Conservation (phyloP, 352 stramenopile genomes). For the Thalassiosira exigua region DNA sequence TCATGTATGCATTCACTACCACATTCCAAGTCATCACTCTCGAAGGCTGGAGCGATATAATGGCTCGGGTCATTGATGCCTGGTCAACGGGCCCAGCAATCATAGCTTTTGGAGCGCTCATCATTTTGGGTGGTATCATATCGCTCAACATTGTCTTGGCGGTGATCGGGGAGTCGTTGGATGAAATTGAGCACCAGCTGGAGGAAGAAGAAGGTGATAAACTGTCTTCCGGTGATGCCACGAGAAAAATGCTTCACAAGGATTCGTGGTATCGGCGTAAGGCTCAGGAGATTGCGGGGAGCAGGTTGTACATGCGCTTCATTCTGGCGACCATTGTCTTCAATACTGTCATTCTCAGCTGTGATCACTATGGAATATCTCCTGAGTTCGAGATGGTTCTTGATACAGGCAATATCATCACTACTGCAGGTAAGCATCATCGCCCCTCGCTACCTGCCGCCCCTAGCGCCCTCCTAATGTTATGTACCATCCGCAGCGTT, state of each 20-base stretch:
- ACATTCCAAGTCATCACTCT: conserved; percentile 94
- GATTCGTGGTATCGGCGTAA: conserved; percentile 3
- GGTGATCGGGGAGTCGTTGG: conserved; percentile 51
- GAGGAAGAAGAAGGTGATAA: conserved; percentile 7
- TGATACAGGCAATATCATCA: conserved; percentile 60
- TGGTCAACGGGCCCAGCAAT: conserved; percentile 66
- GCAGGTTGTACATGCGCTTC: conserved; percentile 68
- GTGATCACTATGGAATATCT: conserved; percentile 87
- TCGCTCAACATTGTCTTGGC: conserved; percentile 66
- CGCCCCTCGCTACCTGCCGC: no score
- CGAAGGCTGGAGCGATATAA: conserved; percentile 92
- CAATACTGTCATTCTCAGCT: conserved; percentile 88
- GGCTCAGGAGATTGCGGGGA: conserved; percentile 68
- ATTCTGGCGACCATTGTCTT: conserved; percentile 80
- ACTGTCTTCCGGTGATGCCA: background rate
- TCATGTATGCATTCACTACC: conserved; percentile 89
- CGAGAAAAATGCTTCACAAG: background rate
- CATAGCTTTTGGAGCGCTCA: conserved; percentile 52
- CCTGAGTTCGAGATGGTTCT: conserved; percentile 49
- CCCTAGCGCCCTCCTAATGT: no score
- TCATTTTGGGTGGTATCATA: conserved; percentile 60
- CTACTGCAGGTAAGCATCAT: no score
- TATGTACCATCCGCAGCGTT: no score
- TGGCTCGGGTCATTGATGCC: conserved; percentile 88
- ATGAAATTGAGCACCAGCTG: conserved; percentile 49